Percentiles rank a stretch among this genome's conserved stretches.
phyloP scores from a whole-genome alignment of 2,329 filamentous ascomycete genomes.

The Zymoseptoria crescenta region DNA sequence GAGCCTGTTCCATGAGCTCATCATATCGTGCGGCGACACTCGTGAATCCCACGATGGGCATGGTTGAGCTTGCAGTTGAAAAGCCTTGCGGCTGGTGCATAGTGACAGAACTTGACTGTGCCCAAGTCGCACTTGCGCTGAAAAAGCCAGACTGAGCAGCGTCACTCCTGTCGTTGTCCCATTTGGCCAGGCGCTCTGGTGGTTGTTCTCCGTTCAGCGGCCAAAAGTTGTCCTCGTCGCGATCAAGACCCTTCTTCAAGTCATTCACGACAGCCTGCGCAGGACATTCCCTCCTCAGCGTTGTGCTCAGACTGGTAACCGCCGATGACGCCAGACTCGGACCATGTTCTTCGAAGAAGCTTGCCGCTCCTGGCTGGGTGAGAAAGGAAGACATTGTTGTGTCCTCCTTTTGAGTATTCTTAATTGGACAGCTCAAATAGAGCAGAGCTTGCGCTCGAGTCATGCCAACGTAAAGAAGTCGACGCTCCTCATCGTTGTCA shows the following conservation, averaged over 20 bases:
- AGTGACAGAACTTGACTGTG: constrained; percentile 15
- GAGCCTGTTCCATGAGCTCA: constrained; percentile 32
- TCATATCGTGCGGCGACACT: constrained; percentile 34
- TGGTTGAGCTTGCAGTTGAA: constrained; percentile 23
- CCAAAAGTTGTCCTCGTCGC: constrained; percentile 59
- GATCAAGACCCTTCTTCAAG: constrained; percentile 41
- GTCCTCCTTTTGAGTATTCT: constrained; percentile 54
- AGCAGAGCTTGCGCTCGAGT: constrained; percentile 80
- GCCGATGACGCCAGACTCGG: constrained; percentile 59
- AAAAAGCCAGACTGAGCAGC: constrained; percentile 7
- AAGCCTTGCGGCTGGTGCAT: constrained; percentile 22
- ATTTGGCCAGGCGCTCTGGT: constrained; percentile 28
- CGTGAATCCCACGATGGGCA: constrained; percentile 24
- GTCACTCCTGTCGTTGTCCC: constrained; percentile 27
- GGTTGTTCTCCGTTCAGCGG: constrained; percentile 54
- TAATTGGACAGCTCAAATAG: constrained; percentile 73
- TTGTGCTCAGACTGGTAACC: constrained; percentile 60
- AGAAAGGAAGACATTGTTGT: constrained; percentile 68
- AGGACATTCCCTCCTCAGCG: constrained; percentile 58
- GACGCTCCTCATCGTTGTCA: constrained; percentile 77
- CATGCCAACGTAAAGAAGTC: constrained; percentile 93
- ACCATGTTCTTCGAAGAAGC: constrained; percentile 53
- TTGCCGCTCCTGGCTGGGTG: constrained; percentile 45
- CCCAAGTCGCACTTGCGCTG: constrained; percentile 13
- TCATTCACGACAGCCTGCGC: constrained; percentile 48